Conservation (phyloP, 495 filamentous ascomycete genomes). For the Choiromyces venosus region DNA sequence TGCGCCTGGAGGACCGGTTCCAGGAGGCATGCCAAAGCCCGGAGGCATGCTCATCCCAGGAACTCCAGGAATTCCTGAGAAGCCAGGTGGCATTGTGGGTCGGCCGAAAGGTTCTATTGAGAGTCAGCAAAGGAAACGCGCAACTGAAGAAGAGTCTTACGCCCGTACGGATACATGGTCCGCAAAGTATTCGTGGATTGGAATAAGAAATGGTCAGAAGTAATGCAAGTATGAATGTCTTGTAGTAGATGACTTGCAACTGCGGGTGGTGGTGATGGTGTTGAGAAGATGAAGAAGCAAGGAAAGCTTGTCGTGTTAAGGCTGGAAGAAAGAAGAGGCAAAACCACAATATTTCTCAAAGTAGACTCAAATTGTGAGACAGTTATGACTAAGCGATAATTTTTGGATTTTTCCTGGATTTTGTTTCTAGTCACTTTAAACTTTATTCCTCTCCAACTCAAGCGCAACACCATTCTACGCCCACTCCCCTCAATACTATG, state of each 20-base stretch:
- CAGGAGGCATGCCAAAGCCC: slow-evolving; percentile 66
- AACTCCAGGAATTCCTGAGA: slow-evolving; percentile 32
- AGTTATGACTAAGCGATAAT: not conserved
- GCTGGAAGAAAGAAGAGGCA: not conserved
- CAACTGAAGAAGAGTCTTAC: slow-evolving; percentile 27
- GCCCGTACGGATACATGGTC: slow-evolving; percentile 42
- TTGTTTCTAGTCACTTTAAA: not conserved
- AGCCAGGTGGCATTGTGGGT: slow-evolving; percentile 40
- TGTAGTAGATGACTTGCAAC: not conserved
- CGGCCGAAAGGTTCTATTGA: slow-evolving; percentile 36
- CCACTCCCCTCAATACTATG: slow-evolving; percentile 38
- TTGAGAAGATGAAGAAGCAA: slow-evolving; percentile 13
- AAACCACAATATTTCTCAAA: not conserved
- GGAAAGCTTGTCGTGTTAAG: slow-evolving; percentile 8
- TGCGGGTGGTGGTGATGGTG: slow-evolving; percentile 9
- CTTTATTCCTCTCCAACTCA: slow-evolving; percentile 20
- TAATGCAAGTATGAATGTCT: not conserved
- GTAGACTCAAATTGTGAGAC: not conserved
- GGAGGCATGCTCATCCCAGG: slow-evolving; percentile 77
- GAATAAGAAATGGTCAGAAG: not conserved
- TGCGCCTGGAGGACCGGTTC: slow-evolving; percentile 18
- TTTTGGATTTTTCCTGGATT: not conserved
- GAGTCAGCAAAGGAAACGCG: slow-evolving; percentile 7
- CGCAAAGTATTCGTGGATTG: not conserved
- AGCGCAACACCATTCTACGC: slow-evolving; percentile 10